Evolutionary conservation across 805 yeast species (phyloP).

Genomic region (Pichia manshurica): DNA sequence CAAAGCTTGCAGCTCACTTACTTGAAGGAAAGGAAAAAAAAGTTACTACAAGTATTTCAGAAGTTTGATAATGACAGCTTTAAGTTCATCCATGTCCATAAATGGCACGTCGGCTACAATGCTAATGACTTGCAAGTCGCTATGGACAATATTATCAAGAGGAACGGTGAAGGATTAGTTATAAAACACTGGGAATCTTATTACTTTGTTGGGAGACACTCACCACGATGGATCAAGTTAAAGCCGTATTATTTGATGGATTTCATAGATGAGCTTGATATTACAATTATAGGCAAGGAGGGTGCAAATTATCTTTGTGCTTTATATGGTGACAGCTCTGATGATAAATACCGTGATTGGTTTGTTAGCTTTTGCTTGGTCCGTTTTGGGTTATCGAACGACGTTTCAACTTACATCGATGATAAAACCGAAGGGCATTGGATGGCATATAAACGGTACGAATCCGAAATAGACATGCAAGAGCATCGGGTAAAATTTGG

Average conservation of each 20-base stretch:
- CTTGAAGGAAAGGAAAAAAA: slow-evolving; percentile 49
- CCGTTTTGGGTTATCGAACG: slow-evolving; percentile 74
- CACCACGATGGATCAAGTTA: slow-evolving; percentile 72
- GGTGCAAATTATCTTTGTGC: slow-evolving; percentile 9
- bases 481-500: slow-evolving; percentile 46
- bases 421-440: slow-evolving; percentile 55
- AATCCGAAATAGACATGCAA: slow-evolving; percentile 3
- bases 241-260: slow-evolving; percentile 87
- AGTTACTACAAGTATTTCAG: slow-evolving; percentile 39
- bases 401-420: slow-evolving; percentile 40
- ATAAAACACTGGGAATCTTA: slow-evolving; percentile 56
- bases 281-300: slow-evolving; percentile 66
- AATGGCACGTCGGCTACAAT: slow-evolving; percentile 35
- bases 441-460: slow-evolving; percentile 30
- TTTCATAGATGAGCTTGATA: slow-evolving; percentile 81
- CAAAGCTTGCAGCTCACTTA: slow-evolving; percentile 49
- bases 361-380: slow-evolving; percentile 70
- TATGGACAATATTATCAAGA: slow-evolving; percentile 51
- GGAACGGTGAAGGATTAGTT: slow-evolving; percentile 76
- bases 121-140: slow-evolving; percentile 47
- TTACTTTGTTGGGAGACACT: slow-evolving; percentile 58
- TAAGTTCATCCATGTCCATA: slow-evolving; percentile 40
- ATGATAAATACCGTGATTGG: slow-evolving; percentile 14
- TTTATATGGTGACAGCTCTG: slow-evolving; percentile 1
- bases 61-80: slow-evolving; percentile 42